phyloP scores from a whole-genome alignment of 2,329 filamentous ascomycete genomes.

The Tolypocladium capitatum region DNA sequence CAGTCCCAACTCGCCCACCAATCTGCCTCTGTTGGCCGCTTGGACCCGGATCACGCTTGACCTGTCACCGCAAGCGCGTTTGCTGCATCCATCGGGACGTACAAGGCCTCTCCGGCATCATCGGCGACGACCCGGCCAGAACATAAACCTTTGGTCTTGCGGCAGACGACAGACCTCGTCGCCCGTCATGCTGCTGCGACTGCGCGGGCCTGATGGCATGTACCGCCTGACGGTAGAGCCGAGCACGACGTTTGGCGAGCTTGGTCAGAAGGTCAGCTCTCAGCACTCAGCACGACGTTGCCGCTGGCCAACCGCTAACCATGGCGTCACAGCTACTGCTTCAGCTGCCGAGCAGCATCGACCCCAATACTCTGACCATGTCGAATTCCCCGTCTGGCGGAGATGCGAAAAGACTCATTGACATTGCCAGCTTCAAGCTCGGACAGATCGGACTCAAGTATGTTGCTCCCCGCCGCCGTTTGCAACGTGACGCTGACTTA shows the following conservation, averaged over 20 bases:
- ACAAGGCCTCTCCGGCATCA: background rate
- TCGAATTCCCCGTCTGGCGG: constrained; percentile 47
- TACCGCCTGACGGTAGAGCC: constrained; percentile 70
- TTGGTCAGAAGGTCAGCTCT: constrained; percentile 35
- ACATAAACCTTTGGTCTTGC: background rate
- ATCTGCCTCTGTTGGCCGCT: background rate
- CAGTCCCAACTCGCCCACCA: background rate
- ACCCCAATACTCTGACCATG: constrained; percentile 44
- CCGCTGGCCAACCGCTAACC: background rate
- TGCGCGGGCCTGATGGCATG: constrained; percentile 87
- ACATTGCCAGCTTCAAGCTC: constrained; percentile 43
- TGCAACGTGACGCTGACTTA: constrained; percentile 8
- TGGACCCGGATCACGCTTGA: background rate
- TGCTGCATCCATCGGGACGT: background rate
- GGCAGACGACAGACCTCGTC: background rate
- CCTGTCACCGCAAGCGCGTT: background rate
- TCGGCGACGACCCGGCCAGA: background rate
- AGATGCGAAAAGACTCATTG: constrained; percentile 43
- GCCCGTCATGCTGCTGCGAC: constrained; percentile 62
- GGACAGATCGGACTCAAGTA: constrained; percentile 48
- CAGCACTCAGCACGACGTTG: background rate
- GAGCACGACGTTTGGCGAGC: constrained; percentile 55
- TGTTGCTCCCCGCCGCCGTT: constrained; percentile 5
- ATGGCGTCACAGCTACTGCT: constrained; percentile 35
- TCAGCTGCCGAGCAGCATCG: constrained; percentile 48